Evolutionary conservation across 768 basidiomycete species (phyloP).

Genomic region (Termitomyces sp.): DNA sequence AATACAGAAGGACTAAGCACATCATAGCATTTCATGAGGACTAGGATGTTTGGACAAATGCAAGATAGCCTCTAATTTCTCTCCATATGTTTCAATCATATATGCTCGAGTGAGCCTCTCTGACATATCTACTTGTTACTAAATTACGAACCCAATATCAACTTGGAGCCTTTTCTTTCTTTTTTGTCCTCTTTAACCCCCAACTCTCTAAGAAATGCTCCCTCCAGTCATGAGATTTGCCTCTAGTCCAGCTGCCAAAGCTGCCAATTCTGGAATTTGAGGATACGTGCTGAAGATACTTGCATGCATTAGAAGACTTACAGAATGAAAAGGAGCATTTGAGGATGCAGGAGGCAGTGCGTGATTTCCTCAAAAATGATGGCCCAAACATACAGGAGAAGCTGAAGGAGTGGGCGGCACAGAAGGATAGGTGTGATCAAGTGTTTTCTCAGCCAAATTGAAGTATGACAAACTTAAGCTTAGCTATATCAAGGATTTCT

Average conservation of each 20-base stretch:
- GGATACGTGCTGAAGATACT: slow-evolving; percentile 79
- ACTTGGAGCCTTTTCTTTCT: background rate
- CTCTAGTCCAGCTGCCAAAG: slow-evolving; percentile 54
- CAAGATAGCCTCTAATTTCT: background rate
- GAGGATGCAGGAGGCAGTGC: slow-evolving; percentile 65
- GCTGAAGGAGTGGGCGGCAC: slow-evolving; percentile 71
- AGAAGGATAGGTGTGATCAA: slow-evolving; percentile 56
- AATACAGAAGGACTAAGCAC: no score
- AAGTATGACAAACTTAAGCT: no score
- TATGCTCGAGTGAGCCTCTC: background rate
- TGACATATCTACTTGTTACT: background rate
- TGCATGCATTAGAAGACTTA: slow-evolving; percentile 72
- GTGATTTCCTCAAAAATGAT: slow-evolving; percentile 72
- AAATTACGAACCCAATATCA: background rate
- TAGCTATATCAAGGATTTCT: no score
- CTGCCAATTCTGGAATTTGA: slow-evolving; percentile 87
- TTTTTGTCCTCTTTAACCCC: background rate
- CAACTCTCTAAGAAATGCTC: background rate
- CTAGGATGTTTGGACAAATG: no score
- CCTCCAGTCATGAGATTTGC: slow-evolving; percentile 15
- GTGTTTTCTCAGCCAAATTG: background rate
- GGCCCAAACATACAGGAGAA: slow-evolving; percentile 77
- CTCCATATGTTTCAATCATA: background rate
- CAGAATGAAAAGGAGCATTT: slow-evolving; percentile 83
- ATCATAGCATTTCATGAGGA: no score